Evolutionary conservation across 225 moss, liverwort and hornwort species (phyloP).

Genomic region (Sphagnum contortum): DNA sequence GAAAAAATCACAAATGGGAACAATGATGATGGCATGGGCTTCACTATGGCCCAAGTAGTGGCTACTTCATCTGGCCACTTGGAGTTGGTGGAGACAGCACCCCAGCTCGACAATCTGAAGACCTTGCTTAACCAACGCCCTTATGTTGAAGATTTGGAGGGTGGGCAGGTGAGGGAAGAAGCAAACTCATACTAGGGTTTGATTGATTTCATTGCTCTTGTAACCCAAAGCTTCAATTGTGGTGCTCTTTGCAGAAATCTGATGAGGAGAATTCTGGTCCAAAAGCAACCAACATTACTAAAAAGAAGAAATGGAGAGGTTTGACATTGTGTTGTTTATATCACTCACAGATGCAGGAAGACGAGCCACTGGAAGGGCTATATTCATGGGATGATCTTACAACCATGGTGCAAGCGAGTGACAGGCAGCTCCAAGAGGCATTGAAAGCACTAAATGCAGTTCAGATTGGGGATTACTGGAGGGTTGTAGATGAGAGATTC

Average conservation of each 20-base stretch:
- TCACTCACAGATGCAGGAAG: background rate
- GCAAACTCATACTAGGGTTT: too few species aligned
- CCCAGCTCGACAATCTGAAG: conserved; percentile 60
- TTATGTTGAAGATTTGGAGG: conserved; percentile 65
- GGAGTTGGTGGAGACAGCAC: conserved; percentile 80
- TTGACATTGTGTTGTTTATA: too few species aligned
- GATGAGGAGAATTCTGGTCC: too few species aligned
- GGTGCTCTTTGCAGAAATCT: too few species aligned
- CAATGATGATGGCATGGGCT: conserved; percentile 4
- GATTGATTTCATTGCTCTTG: too few species aligned
- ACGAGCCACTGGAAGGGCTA: conserved; percentile 26
- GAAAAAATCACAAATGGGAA: conserved; percentile 3
- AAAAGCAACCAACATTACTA: too few species aligned
- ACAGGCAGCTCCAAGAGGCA: conserved; percentile 46
- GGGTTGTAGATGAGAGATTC: conserved; percentile 52
- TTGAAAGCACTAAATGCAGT: conserved; percentile 58
- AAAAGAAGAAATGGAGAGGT: too few species aligned
- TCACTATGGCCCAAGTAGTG: conserved; percentile 41
- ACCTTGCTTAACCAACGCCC: conserved; percentile 51
- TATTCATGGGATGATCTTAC: conserved; percentile 63
- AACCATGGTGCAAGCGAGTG: conserved; percentile 61
- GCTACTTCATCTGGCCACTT: conserved; percentile 70
- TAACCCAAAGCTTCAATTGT: too few species aligned
- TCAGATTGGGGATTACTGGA: conserved; percentile 67
- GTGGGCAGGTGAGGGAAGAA: conserved; percentile 28